phyloP scores from a whole-genome alignment of 345 rosid species.

The Gossypium thurberi region DNA sequence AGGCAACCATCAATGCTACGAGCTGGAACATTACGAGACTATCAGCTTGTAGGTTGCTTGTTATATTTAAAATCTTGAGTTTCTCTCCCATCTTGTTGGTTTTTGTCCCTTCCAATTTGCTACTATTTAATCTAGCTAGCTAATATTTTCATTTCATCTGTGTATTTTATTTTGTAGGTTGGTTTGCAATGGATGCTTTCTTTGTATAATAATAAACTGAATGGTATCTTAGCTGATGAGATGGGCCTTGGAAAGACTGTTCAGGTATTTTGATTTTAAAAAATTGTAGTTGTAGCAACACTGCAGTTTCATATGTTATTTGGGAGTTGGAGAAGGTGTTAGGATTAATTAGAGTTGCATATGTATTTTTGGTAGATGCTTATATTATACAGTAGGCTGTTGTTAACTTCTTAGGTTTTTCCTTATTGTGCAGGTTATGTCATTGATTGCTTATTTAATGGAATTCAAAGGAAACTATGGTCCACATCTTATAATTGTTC shows the following conservation, averaged over 20 bases:
- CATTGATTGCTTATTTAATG: slow-evolving; percentile 98
- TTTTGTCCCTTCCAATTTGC: background rate
- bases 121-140: slow-evolving; percentile 3
- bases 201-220: slow-evolving; percentile 90
- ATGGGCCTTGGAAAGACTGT: slow-evolving; percentile 99
- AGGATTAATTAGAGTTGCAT: background rate
- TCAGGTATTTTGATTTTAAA: slow-evolving; percentile 45
- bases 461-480: slow-evolving; percentile 99
- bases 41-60: slow-evolving; percentile 87
- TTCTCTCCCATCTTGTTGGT: background rate
- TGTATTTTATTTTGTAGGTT: slow-evolving; percentile 47
- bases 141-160: slow-evolving; percentile 7
- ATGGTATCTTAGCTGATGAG: slow-evolving; percentile 99
- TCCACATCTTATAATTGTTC: slow-evolving; percentile 99
- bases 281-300: background rate
- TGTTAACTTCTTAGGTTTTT: slow-evolving; percentile 16
- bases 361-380: background rate
- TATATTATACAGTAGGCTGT: background rate
- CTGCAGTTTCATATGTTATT: slow-evolving; percentile 8
- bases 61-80: slow-evolving; percentile 14
- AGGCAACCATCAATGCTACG: slow-evolving; percentile 96
- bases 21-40: slow-evolving; percentile 91
- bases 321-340: background rate
- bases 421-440: slow-evolving; percentile 70
- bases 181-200: slow-evolving; percentile 99